Conservation (phyloP, 2,329 filamentous ascomycete genomes). For the Berkeleyomyces basicola region DNA sequence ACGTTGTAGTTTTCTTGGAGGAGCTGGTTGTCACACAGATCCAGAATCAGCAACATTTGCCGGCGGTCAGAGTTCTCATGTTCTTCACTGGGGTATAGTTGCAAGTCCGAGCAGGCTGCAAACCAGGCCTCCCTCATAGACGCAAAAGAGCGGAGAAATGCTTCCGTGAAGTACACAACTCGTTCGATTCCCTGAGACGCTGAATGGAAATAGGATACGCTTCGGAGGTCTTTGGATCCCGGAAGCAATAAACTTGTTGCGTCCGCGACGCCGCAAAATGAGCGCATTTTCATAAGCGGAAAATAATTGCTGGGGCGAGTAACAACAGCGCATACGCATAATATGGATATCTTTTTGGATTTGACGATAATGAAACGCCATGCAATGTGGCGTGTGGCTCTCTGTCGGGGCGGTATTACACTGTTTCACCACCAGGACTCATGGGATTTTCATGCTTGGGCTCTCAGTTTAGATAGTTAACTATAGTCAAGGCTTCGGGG, state of each 20-base stretch:
- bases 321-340: too few species aligned
- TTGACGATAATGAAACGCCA: neutral
- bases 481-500: too few species aligned
- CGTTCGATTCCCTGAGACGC: too few species aligned
- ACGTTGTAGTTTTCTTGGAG: neutral
- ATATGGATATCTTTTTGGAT: neutral
- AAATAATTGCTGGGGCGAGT: too few species aligned
- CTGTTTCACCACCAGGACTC: neutral
- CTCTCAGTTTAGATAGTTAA: neutral
- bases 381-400: neutral
- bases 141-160: too few species aligned
- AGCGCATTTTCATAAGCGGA: too few species aligned
- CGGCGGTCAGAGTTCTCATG: neutral
- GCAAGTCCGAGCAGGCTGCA: neutral
- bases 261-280: too few species aligned
- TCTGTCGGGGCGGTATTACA: neutral
- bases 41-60: neutral
- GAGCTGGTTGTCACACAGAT: neutral
- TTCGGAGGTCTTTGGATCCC: too few species aligned
- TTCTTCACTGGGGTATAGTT: neutral
- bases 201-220: too few species aligned
- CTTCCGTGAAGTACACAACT: too few species aligned
- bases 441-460: neutral
- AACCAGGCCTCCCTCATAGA: too few species aligned
- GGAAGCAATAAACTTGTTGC: too few species aligned